phyloP scores from a whole-genome alignment of 23 red algal species.

The Gracilariopsis chorda region DNA sequence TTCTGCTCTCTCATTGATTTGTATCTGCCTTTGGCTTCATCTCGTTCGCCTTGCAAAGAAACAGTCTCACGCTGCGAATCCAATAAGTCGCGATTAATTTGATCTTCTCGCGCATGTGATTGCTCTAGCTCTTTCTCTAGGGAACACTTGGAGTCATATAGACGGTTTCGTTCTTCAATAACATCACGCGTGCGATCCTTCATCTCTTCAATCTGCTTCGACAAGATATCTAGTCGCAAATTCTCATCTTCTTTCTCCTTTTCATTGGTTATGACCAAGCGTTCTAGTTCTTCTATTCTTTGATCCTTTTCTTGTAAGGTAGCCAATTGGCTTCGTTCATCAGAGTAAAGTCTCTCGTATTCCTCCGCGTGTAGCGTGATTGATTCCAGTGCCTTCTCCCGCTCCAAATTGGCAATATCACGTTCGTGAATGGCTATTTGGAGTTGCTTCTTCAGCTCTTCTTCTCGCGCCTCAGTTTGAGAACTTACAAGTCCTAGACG shows the following conservation, averaged over 20 bases:
- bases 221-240: slow-evolving; percentile 16
- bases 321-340: not conserved
- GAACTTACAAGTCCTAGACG: not conserved
- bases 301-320: not conserved
- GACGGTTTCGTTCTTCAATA: slow-evolving; percentile 44
- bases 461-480: not conserved
- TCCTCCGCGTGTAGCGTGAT: slow-evolving; percentile 13
- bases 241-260: slow-evolving; percentile 21
- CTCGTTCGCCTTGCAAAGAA: slow-evolving; percentile 22
- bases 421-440: not conserved
- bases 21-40: slow-evolving; percentile 33
- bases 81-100: not conserved
- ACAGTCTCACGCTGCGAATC: slow-evolving; percentile 5
- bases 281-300: slow-evolving; percentile 34
- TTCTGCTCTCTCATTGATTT: slow-evolving; percentile 23
- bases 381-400: slow-evolving; percentile 37
- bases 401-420: slow-evolving; percentile 31
- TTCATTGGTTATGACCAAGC: not conserved
- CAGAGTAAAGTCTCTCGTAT: not conserved
- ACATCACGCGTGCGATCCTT: slow-evolving; percentile 14
- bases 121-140: slow-evolving; percentile 25
- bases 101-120: not conserved
- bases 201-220: slow-evolving; percentile 42
- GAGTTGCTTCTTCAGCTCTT: slow-evolving; percentile 17
- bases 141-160: slow-evolving; percentile 12